Base-by-base conservation (phyloP, 192 early-diverging fungal genomes). In the Rhizophagus clarus region DNA sequence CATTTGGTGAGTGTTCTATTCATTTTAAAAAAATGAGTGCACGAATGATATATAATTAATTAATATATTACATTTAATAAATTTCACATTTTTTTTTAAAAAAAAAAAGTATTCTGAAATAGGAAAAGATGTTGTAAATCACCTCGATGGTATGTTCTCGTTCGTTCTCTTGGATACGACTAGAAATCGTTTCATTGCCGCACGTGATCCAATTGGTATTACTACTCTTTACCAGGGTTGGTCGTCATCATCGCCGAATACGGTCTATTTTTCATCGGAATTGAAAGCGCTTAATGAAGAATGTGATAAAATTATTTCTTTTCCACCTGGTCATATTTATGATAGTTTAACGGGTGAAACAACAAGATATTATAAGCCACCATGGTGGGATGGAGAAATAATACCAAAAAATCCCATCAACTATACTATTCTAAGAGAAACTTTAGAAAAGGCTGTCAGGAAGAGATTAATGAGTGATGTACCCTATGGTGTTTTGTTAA, bases 381-480 rank as follows among this genome's bases (percentile, higher is more conserved):
- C 90, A 56, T 99, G 97, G 97, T 97, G 92, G 93, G 89, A 92
- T 79, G 88, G 85, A 47, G 81, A 86, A 9, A 85, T 85, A 69
- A 86, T 89, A 47, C 90, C 91, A 28, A 83, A 85, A 17, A 77
- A 81, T 32, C 83, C 88, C 24, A 81, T 87, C 37, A 89, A 94
- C 76, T 97, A 97, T 84, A 89, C 83, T 49, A 64, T 89, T 34
- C 85, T 99, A 79, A 91, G 98, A 29, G 88, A 92, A 80, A 84
- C 95, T 26, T 87, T 99, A 75, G 94, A 95, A 64, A 91, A 89
- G 51, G 91, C 96, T 37, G 96, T 98, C 45, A 93, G 95, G 85
- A 99, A 99, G 89, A 89, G 98, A 77, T 88, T 99, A 77, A 99
- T 99, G 98, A 91, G 92, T 75, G 98, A 99, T 79, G 98, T 99